A percentile compares a stretch with the other conserved stretches of the same genome.
phyloP scores from a whole-genome alignment of 179 eudicot genomes.

The Gypsophila paniculata region DNA sequence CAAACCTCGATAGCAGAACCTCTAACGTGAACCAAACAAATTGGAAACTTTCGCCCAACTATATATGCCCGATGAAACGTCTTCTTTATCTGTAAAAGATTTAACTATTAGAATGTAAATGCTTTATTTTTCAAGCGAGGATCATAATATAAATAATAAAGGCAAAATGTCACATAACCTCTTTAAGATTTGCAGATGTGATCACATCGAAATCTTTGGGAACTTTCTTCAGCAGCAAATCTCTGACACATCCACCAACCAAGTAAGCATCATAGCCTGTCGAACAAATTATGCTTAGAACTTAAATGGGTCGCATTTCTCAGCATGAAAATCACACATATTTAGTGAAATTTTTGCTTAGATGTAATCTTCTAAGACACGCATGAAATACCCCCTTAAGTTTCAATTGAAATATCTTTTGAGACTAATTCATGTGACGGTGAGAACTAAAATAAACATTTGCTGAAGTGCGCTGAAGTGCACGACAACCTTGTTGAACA shows the following conservation, averaged over 20 bases:
- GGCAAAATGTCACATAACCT: slow-evolving; percentile 38
- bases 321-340: background rate
- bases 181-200: slow-evolving; percentile 66
- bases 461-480: too few relatives aligned
- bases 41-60: slow-evolving; percentile 77
- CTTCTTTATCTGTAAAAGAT: slow-evolving; percentile 45
- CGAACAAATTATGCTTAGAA: slow-evolving; percentile 1
- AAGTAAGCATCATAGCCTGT: slow-evolving; percentile 85
- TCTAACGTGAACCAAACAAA: slow-evolving; percentile 60
- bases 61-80: slow-evolving; percentile 49
- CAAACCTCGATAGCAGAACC: slow-evolving; percentile 71
- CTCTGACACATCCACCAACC: slow-evolving; percentile 98
- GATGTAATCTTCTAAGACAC: background rate
- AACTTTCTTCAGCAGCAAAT: slow-evolving; percentile 59
- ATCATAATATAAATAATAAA: background rate
- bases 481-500: too few relatives aligned
- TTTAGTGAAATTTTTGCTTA: background rate
- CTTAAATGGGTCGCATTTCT: background rate
- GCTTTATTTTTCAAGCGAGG: background rate
- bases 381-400: background rate
- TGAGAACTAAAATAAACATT: background rate
- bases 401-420: background rate
- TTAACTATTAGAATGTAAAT: background rate
- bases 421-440: background rate
- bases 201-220: slow-evolving; percentile 94